A percentile compares a stretch with the other conserved stretches of the same genome.
phyloP scores from a whole-genome alignment of 768 basidiomycete species.

The Dentipellis sp. region DNA sequence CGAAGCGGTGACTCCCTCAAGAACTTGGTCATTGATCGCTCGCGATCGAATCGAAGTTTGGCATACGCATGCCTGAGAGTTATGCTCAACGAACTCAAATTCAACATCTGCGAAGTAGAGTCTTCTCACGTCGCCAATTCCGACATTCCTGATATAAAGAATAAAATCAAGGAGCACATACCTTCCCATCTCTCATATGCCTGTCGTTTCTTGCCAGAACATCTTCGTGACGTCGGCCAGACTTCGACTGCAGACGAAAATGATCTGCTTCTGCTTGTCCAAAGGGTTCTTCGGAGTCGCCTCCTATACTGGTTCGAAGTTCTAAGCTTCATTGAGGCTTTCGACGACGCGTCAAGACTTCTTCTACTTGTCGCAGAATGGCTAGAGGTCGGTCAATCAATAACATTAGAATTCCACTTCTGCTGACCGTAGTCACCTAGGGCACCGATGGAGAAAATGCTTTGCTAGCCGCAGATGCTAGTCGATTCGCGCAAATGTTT shows the following conservation, averaged over 20 bases:
- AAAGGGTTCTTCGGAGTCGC: constrained; percentile 16
- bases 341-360: constrained; percentile 11
- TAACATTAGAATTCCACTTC: neutral
- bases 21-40: constrained; percentile 3
- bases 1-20: neutral
- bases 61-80: constrained; percentile 19
- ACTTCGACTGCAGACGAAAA: no score
- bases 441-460: constrained; percentile 3
- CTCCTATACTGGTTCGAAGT: constrained; percentile 32
- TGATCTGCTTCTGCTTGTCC: constrained; percentile 12
- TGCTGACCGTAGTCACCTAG: neutral
- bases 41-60: constrained; percentile 12
- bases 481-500: constrained; percentile 8
- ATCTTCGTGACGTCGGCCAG: constrained; percentile 11
- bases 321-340: constrained; percentile 16
- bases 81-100: constrained; percentile 25
- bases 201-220: constrained; percentile 28
- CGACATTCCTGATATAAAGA: constrained; percentile 15
- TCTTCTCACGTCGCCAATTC: constrained; percentile 24
- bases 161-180: constrained; percentile 18
- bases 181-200: constrained; percentile 25
- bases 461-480: constrained; percentile 4
- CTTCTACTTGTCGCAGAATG: constrained; percentile 7
- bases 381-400: constrained; percentile 4
- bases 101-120: constrained; percentile 31